Evolutionary conservation across 164 flowering plant species (phyloP), one percentile per base, ranked within the genome.

Genomic region (Dillenia turbinata): DNA sequence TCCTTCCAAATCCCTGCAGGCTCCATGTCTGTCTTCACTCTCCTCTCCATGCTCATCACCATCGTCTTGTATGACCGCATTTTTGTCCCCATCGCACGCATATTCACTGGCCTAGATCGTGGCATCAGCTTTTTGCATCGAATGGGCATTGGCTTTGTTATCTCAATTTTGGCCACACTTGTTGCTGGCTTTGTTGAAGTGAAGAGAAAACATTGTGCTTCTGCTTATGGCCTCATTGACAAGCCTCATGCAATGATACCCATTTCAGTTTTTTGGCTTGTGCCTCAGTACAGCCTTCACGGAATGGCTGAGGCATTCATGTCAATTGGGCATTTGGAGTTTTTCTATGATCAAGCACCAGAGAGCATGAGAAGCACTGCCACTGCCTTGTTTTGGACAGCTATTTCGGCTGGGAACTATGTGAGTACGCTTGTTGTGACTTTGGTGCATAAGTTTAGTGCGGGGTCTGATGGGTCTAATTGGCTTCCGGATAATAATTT

Each of bases 231-330:
- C 13, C 77, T 83, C 1, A 13, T 66, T 6, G 69, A 80, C 65
- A 40, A 60, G 2, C 72, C 79, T 2, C 33, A 74, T 1, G 14
- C 59, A 5, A 69, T 51, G 0, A 55, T 83, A 12, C 90, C 88
- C 56, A 77, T 90, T 5, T 74, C 86, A 0, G 83, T 83, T 13
- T 72, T 86, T 45, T 90, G 97, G 97, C 79, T 90, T 0, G 79
- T 78, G 9, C 97, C 97, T 0, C 95, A 86, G 68, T 85, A 86
- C 54, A 56, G 74, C 16, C 85, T 90, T 1, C 92, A 86, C 62
- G 97, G 97, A 9, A 47, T 88, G 1, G 95, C 95, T 0, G 92
- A 86, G 59, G 90, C 87, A 0, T 90, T 90, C 78, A 87, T 85
- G 89, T 83, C 89, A 0, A 80, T 87, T 10, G 92, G 92, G 1